Base-by-base conservation (phyloP, 1,139 yeast genomes). In the Diutina neorugosa region DNA sequence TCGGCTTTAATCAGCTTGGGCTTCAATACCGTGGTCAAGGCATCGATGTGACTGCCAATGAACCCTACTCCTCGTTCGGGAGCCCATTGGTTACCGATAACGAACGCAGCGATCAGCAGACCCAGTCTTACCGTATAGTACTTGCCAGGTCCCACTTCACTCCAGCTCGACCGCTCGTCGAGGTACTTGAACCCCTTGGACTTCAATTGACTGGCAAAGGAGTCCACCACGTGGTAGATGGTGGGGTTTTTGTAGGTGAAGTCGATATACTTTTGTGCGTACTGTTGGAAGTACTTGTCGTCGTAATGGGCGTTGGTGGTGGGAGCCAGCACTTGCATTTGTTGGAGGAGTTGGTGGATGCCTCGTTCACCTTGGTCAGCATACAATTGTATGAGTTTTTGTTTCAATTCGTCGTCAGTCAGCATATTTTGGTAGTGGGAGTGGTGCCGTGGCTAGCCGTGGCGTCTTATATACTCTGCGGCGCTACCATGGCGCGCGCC, bases 241-340 rank as follows among this genome's bases (percentile, higher is more conserved):
- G 88, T 82, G 48, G 89, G 89, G 59, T 75, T 77, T 40, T 69
- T 63, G 59, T 76, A 76, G 51, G 86, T 81, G 67, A 82, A 83
- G 52, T 78, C 75, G 51, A 82, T 73, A 62, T 80, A 83, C 40
- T 74, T 70, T 14, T 74, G 64, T 23, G 84, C 70, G 59, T 73
- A 75, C 25, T 63, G 59, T 44, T 69, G 66, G 59, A 63, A 73
- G 57, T 64, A 70, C 27, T 23, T 25, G 37, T 40, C 44, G 37
- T 31, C 21, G 43, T 50, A 50, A 5, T 16, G 20, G 20, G 27
- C 9, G n/a, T 20, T 34, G 37, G 34, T 23, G 19, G 50, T n/a
- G n/a, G 37, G 20, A 5, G 12, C 8, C 20, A 12, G 25, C 21
- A 25, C n/a, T 11, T 16, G 19, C 40, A 46, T n/a, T n/a, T 25